phyloP scores from a whole-genome alignment of 2,329 filamentous ascomycete genomes.

The Aspergillus udagawae region DNA sequence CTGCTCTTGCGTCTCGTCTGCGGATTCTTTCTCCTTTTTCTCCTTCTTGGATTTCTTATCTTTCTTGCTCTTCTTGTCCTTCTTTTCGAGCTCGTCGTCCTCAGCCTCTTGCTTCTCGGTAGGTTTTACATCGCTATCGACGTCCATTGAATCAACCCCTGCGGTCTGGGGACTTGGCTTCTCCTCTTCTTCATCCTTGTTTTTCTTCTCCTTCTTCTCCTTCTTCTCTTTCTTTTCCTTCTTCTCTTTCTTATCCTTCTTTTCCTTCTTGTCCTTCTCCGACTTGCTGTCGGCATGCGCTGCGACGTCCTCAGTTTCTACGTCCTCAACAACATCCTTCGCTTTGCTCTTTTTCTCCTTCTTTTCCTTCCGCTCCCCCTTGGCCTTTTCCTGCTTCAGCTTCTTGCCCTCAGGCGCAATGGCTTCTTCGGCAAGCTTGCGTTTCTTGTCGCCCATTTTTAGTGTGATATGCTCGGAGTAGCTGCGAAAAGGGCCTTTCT shows the following conservation, averaged over 20 bases:
- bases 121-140: conserved; percentile 8
- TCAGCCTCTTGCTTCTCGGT: conserved; percentile 17
- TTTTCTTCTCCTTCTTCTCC: conserved; percentile 13
- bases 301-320: conserved; percentile 5
- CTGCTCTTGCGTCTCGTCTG: conserved; percentile 26
- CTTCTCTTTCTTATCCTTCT: conserved; percentile 4
- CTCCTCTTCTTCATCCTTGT: conserved; percentile 2
- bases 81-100: conserved; percentile 13
- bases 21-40: conserved; percentile 23
- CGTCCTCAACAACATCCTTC: conserved; percentile 10
- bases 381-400: conserved; percentile 28
- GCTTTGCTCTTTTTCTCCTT: conserved; percentile 15
- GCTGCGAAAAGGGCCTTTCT: neutral
- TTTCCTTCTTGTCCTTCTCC: conserved; percentile 7
- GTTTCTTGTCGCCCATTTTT: conserved; percentile 37
- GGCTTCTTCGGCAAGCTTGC: conserved; percentile 32
- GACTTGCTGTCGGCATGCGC: conserved; percentile 12
- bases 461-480: neutral
- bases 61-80: conserved; percentile 17
- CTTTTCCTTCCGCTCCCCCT: conserved; percentile 23
- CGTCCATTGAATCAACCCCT: conserved; percentile 5
- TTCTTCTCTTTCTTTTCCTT: conserved; percentile 17
- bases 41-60: conserved; percentile 25
- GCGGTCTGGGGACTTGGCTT: neutral
- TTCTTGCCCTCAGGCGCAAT: conserved; percentile 30